Base-by-base conservation (phyloP, 768 basidiomycete genomes). In the Pleurotus djamor region DNA sequence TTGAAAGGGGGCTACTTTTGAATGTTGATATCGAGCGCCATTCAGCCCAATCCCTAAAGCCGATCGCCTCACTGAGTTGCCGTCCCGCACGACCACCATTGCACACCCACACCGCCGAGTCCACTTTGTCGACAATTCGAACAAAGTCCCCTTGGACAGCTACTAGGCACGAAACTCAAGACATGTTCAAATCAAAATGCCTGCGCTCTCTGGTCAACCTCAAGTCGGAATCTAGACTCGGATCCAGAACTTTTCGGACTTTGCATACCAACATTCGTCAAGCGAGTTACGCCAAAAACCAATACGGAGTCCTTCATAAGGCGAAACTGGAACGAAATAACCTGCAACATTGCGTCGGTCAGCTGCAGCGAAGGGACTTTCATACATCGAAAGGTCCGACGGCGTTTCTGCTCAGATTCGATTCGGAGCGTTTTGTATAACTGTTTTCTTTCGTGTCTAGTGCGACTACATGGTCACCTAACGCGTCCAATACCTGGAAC, bases 401-500 rank as follows among this genome's bases (percentile, higher is more conserved):
- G 38, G 9, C 38, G n/a, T 41, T 41, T n/a, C 21, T 28, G 38
- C 38, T 1, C n/a, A 41, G 38, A 41, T n/a, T 9, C n/a, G n/a
- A 9, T 4, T 9, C 9, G n/a, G 38, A 41, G n/a, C 1, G 38
- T 2, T 9, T 41, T 41, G 9, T n/a, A 10, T 41, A n/a, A 41
- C n/a, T n/a, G n/a, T 41, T 9, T 41, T 33, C 7, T 32, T 33
- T 50, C 49, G 8, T 50, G 8, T 33, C 49, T 50, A 74, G 75
- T 58, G 21, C 47, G 64, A 32, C 58, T 62, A 14, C 88, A 91
- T 66, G 85, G 81, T n/a, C 65, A 69, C 52, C 70, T 88, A 38
- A 76, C 75, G n/a, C 82, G 86, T 43, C 89, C 89, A 63, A 72
- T 75, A 51, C 82, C 86, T 4, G 90, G 89, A 45, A 87, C 86